Evolutionary conservation across 75 land plant genomes (phyloP).

Genomic region (Cupressus sempervirens): DNA sequence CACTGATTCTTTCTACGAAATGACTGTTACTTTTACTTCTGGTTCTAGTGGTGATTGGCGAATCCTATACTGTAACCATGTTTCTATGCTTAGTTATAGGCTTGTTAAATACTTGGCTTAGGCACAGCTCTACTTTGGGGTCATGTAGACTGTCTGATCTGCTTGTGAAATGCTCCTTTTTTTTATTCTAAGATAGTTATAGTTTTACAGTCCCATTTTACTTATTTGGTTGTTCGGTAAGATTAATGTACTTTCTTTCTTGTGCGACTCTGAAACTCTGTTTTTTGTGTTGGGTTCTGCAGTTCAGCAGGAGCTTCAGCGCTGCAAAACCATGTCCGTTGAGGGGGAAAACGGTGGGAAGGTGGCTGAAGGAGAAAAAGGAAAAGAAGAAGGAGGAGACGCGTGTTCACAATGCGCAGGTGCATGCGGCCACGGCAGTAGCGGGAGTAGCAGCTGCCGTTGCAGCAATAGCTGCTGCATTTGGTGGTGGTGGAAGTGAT

Average conservation of each 20-base stretch:
- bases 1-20: background rate
- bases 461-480: slow-evolving; percentile 49
- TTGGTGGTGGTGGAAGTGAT: slow-evolving; percentile 22
- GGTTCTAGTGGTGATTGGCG: background rate
- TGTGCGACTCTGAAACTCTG: background rate
- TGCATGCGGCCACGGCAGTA: slow-evolving; percentile 72
- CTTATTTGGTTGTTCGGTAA: no score
- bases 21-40: background rate
- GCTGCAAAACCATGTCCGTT: background rate
- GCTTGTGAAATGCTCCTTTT: no score
- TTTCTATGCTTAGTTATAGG: no score
- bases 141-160: no score
- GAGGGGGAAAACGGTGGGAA: slow-evolving; percentile 36
- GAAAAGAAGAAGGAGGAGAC: slow-evolving; percentile 65
- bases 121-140: no score
- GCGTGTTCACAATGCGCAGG: slow-evolving; percentile 60
- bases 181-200: no score
- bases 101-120: no score
- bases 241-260: no score
- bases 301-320: slow-evolving; percentile 2
- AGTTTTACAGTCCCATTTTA: background rate
- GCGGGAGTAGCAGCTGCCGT: slow-evolving; percentile 79
- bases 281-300: background rate
- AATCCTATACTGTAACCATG: background rate
- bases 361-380: slow-evolving; percentile 67